Conservation (phyloP, 2,329 filamentous ascomycete genomes). For the Fusarium lateritium region DNA sequence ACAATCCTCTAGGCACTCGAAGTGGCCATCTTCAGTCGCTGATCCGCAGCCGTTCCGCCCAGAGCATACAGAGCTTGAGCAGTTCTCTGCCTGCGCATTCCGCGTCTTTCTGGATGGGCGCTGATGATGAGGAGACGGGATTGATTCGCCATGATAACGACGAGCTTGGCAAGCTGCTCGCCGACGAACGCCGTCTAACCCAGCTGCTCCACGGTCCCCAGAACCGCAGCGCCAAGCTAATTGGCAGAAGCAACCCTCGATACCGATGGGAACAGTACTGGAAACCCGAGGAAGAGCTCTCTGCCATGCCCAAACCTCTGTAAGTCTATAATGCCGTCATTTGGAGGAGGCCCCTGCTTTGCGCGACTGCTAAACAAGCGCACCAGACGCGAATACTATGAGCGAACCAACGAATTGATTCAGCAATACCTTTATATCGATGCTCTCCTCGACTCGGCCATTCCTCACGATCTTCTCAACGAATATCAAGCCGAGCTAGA, state of each 20-base stretch:
- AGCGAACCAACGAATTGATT: constrained; percentile 88
- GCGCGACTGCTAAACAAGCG: constrained; percentile 16
- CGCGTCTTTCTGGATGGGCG: constrained; percentile 44
- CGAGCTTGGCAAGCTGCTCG: constrained; percentile 60
- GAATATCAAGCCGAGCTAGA: constrained; percentile 81
- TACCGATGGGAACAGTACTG: constrained; percentile 92
- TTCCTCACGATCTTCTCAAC: constrained; percentile 92
- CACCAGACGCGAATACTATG: constrained; percentile 82
- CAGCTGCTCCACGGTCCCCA: constrained; percentile 76
- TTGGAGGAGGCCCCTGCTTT: not conserved
- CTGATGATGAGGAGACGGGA: constrained; percentile 54
- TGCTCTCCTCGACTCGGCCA: constrained; percentile 87
- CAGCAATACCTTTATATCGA: constrained; percentile 97
- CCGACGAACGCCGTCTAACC: constrained; percentile 72
- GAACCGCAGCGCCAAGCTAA: constrained; percentile 87
- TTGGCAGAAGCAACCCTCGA: constrained; percentile 88
- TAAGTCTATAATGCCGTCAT: constrained; percentile 52
- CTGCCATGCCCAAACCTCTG: constrained; percentile 79
- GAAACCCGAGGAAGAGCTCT: constrained; percentile 83
- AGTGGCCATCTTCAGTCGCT: constrained; percentile 57
- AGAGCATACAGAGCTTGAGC: constrained; percentile 52
- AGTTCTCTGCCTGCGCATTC: constrained; percentile 45
- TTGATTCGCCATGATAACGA: constrained; percentile 57
- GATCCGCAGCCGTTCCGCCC: constrained; percentile 57
- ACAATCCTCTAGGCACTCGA: constrained; percentile 55